These are phyloP conservation scores for Reticulascus tulasneorum DNA, from an alignment of 2,329 filamentous ascomycete species.

Conservation along the genomic window DNA sequence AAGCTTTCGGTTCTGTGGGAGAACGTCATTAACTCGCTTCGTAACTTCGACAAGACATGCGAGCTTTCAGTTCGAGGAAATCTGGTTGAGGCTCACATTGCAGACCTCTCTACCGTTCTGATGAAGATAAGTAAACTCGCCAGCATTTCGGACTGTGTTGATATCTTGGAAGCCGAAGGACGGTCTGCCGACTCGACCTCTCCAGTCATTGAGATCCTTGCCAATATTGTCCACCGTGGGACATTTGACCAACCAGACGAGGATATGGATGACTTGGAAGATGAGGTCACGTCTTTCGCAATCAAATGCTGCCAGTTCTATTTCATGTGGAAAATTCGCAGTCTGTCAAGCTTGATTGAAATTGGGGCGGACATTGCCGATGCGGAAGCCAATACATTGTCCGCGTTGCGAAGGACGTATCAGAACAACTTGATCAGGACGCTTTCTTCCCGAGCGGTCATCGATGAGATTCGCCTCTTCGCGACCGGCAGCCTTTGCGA, in stretches of 20 bases:
- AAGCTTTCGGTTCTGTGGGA: conserved; percentile 86
- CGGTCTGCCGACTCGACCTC: conserved; percentile 43
- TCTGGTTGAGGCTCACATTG: conserved; percentile 60
- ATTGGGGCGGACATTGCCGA: conserved; percentile 53
- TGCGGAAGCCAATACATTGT: conserved; percentile 57
- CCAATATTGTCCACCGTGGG: conserved; percentile 70
- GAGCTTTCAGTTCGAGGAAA: conserved; percentile 70
- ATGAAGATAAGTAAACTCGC: conserved; percentile 78
- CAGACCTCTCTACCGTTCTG: conserved; percentile 68
- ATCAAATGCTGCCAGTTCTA: conserved; percentile 80
- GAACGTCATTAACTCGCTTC: conserved; percentile 69
- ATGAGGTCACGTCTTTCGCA: conserved; percentile 70
- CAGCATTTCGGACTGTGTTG: conserved; percentile 72
- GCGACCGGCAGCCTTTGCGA: conserved; percentile 78
- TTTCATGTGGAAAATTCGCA: conserved; percentile 87
- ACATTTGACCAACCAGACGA: conserved; percentile 64
- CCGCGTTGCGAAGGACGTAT: conserved; percentile 52
- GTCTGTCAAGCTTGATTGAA: conserved; percentile 51
- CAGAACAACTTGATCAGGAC: conserved; percentile 62
- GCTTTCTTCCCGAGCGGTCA: conserved; percentile 62
- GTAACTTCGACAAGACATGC: conserved; percentile 65
- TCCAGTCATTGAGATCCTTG: conserved; percentile 63
- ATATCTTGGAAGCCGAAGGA: conserved; percentile 64
- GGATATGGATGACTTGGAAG: conserved; percentile 72
- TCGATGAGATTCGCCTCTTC: conserved; percentile 74